phyloP scores from a whole-genome alignment of 2,329 filamentous ascomycete species.

The Pseudogymnoascus pannorum region DNA sequence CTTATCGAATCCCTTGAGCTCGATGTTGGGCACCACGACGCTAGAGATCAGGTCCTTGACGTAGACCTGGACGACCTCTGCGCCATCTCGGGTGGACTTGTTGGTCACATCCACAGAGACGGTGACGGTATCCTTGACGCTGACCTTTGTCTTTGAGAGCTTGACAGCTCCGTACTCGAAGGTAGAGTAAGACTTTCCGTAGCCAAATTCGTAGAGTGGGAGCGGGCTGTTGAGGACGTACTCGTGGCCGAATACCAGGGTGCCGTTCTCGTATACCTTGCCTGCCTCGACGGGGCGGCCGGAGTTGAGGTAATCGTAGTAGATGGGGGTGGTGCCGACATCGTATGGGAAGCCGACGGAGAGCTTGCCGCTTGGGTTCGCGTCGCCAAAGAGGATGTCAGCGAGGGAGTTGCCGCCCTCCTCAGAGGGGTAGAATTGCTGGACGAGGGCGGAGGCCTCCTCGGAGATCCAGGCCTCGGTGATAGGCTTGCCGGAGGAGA shows the following conservation, averaged over 20 bases:
- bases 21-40: conserved; percentile 59
- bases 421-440: conserved; percentile 71
- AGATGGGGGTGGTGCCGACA: conserved; percentile 59
- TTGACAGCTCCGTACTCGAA: conserved; percentile 47
- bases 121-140: conserved; percentile 41
- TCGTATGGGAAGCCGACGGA: conserved; percentile 65
- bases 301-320: conserved; percentile 67
- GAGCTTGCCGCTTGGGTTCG: conserved; percentile 62
- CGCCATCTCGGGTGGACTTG: conserved; percentile 44
- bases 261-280: conserved; percentile 65
- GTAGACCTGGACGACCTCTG: conserved; percentile 51
- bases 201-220: conserved; percentile 81
- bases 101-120: conserved; percentile 52
- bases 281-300: conserved; percentile 68
- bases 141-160: conserved; percentile 31
- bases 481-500: conserved; percentile 72
- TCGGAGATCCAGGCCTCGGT: conserved; percentile 66
- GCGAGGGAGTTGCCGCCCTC: conserved; percentile 76
- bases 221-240: conserved; percentile 71
- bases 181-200: conserved; percentile 63
- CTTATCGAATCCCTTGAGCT: conserved; percentile 67
- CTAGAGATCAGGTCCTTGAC: conserved; percentile 41
- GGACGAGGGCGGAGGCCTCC: conserved; percentile 56
- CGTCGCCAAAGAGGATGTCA: conserved; percentile 70
- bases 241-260: conserved; percentile 77